Evolutionary conservation across 2,329 filamentous ascomycete species (phyloP).

Genomic region (Fusarium guadeloupense): DNA sequence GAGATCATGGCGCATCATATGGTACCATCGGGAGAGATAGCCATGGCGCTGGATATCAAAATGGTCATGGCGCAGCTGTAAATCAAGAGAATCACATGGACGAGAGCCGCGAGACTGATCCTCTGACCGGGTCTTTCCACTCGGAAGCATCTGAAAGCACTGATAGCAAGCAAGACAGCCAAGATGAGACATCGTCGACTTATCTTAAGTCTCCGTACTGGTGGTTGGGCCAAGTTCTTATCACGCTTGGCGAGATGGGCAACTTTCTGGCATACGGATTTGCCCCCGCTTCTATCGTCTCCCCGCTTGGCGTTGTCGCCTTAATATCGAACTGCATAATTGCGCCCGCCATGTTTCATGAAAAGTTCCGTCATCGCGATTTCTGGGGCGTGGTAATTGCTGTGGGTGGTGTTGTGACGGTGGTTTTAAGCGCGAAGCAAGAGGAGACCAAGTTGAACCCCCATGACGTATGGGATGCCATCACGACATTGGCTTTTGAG

Average conservation of each 20-base stretch:
- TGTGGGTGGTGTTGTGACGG: conserved; percentile 86
- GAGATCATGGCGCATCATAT: conserved; percentile 45
- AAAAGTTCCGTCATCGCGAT: conserved; percentile 85
- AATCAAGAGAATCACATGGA: conserved; percentile 49
- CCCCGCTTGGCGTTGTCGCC: conserved; percentile 94
- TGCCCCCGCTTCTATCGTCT: conserved; percentile 96
- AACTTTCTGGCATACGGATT: conserved; percentile 99
- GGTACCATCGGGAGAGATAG: conserved; percentile 45
- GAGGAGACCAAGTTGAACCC: conserved; percentile 92
- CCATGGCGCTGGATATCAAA: conserved; percentile 36
- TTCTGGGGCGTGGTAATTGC: conserved; percentile 89
- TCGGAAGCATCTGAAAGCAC: conserved; percentile 48
- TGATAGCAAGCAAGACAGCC: conserved; percentile 35
- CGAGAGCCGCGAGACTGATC: conserved; percentile 57
- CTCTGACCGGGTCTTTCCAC: conserved; percentile 61
- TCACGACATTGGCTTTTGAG: conserved; percentile 88
- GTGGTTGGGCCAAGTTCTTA: conserved; percentile 94
- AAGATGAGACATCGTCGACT: conserved; percentile 63
- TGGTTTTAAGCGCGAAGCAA: conserved; percentile 89
- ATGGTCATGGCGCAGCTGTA: conserved; percentile 20
- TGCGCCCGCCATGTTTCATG: conserved; percentile 91
- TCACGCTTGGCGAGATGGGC: conserved; percentile 91
- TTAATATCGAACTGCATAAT: conserved; percentile 97
- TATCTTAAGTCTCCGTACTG: conserved; percentile 94
- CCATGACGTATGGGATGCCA: conserved; percentile 87